Evolutionary conservation across 1,284 basidiomycete species (phyloP).

Genomic region (Cerrena zonata): DNA sequence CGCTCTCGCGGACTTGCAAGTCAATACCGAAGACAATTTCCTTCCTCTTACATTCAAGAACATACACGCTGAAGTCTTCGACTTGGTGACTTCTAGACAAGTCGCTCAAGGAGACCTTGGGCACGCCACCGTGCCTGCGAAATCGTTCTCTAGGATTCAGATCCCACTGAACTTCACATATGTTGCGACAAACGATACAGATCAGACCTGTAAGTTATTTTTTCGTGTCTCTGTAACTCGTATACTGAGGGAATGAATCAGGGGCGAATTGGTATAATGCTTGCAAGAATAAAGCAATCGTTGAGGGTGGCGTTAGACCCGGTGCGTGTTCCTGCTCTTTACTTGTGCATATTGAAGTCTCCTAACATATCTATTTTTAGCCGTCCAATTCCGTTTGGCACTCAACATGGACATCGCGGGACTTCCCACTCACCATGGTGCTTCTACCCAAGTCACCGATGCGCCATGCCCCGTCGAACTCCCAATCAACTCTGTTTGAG

Average conservation of each 20-base stretch:
- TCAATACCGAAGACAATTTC: slow-evolving; percentile 67
- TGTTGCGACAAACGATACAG: slow-evolving; percentile 70
- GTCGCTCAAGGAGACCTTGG: slow-evolving; percentile 65
- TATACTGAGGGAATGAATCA: slow-evolving; percentile 23
- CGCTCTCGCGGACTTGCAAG: slow-evolving; percentile 63
- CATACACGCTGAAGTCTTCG: slow-evolving; percentile 61
- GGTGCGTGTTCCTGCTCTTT: slow-evolving; percentile 39
- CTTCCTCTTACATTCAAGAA: slow-evolving; percentile 68
- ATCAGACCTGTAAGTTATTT: slow-evolving; percentile 66
- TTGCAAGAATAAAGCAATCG: slow-evolving; percentile 59
- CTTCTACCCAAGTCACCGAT: slow-evolving; percentile 54
- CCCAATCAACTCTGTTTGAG: slow-evolving; percentile 41
- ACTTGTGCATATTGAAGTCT: too few species aligned
- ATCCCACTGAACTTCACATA: slow-evolving; percentile 80
- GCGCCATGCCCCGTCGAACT: slow-evolving; percentile 77
- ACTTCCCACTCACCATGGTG: slow-evolving; percentile 47
- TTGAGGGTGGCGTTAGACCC: slow-evolving; percentile 48
- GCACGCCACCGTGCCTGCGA: slow-evolving; percentile 54
- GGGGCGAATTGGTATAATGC: slow-evolving; percentile 77
- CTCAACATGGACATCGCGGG: slow-evolving; percentile 70
- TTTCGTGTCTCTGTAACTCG: background rate
- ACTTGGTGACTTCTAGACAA: slow-evolving; percentile 53
- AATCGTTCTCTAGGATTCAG: slow-evolving; percentile 52
- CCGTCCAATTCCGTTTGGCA: slow-evolving; percentile 62
- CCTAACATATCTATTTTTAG: slow-evolving; percentile 30